phyloP scores from a whole-genome alignment of 495 filamentous ascomycete species.

The Neurospora sp. region DNA sequence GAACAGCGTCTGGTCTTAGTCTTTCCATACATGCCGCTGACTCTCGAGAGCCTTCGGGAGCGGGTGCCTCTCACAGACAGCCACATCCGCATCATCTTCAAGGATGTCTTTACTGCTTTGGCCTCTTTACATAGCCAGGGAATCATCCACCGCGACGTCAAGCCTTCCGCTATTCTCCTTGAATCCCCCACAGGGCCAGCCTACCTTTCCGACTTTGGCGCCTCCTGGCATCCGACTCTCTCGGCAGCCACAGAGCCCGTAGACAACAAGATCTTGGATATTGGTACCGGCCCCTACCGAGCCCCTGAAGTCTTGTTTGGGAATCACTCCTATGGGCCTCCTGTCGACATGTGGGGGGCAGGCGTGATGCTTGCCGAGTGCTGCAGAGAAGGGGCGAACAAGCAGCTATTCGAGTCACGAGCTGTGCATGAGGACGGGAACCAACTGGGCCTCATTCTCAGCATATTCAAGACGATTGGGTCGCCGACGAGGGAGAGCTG shows the following conservation, averaged over 20 bases:
- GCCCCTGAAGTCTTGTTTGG: slow-evolving; percentile 90
- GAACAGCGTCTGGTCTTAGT: slow-evolving; percentile 63
- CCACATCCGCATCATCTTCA: slow-evolving; percentile 41
- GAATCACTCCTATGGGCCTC: slow-evolving; percentile 53
- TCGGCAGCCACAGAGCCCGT: slow-evolving; percentile 52
- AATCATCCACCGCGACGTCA: slow-evolving; percentile 90
- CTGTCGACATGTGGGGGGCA: slow-evolving; percentile 83
- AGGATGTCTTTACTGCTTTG: slow-evolving; percentile 63
- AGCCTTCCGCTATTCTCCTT: slow-evolving; percentile 82
- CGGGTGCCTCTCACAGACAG: slow-evolving; percentile 28
- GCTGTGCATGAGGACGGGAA: slow-evolving; percentile 73
- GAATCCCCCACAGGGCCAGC: slow-evolving; percentile 56
- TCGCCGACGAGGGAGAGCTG: slow-evolving; percentile 68
- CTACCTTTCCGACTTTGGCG: slow-evolving; percentile 83
- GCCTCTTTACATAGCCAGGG: slow-evolving; percentile 56
- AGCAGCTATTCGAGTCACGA: slow-evolving; percentile 62
- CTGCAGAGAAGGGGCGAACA: slow-evolving; percentile 34
- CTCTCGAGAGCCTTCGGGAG: slow-evolving; percentile 54
- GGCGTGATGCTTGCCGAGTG: slow-evolving; percentile 74
- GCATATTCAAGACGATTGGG: slow-evolving; percentile 81
- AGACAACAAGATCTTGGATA: slow-evolving; percentile 72
- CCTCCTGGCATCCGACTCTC: slow-evolving; percentile 60
- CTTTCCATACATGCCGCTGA: slow-evolving; percentile 73
- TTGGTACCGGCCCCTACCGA: slow-evolving; percentile 86
- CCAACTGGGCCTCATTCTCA: slow-evolving; percentile 80